A percentile compares a stretch with the other conserved stretches of the same genome.
Evolutionary conservation across 2,329 filamentous ascomycete genomes (phyloP).

Genomic region (Aspergillus oerlinghausenensis): DNA sequence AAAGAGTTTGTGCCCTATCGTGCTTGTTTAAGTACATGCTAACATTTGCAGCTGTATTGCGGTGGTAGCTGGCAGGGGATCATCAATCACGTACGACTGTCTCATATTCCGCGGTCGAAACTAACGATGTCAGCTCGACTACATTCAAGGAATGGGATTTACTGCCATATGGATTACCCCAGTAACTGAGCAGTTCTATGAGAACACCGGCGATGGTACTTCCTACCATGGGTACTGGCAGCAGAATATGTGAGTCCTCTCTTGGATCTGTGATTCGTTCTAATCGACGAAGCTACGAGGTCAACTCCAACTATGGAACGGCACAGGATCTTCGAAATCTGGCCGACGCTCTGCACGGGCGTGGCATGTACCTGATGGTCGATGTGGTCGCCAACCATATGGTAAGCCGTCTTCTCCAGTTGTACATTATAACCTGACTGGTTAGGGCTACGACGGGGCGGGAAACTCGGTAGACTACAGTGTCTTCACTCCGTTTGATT

Average conservation of each 20-base stretch:
- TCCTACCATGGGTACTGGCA: conserved; percentile 49
- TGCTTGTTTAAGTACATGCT: neutral
- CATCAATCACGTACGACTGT: conserved; percentile 26
- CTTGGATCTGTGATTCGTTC: too few species aligned
- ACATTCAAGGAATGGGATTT: conserved; percentile 45
- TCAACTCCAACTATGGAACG: conserved; percentile 58
- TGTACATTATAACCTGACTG: conserved; percentile 3
- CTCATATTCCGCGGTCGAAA: neutral
- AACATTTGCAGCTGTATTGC: conserved; percentile 32
- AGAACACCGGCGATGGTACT: conserved; percentile 31
- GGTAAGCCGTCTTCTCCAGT: conserved; percentile 16
- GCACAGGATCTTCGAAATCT: conserved; percentile 56
- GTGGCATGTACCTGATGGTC: conserved; percentile 58
- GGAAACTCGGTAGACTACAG: conserved; percentile 48
- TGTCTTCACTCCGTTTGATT: conserved; percentile 50
- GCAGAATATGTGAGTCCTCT: conserved; percentile 34
- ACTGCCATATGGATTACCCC: conserved; percentile 46
- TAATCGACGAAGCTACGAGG: conserved; percentile 29
- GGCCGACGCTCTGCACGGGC: conserved; percentile 50
- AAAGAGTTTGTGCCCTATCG: neutral
- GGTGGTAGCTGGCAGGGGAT: conserved; percentile 46
- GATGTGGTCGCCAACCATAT: conserved; percentile 57
- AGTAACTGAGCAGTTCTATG: conserved; percentile 33
- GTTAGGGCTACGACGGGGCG: conserved; percentile 43
- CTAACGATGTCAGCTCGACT: conserved; percentile 36